Evolutionary conservation across 352 stramenopile species (phyloP).

Genomic region (Salisapilia sapeloensis): DNA sequence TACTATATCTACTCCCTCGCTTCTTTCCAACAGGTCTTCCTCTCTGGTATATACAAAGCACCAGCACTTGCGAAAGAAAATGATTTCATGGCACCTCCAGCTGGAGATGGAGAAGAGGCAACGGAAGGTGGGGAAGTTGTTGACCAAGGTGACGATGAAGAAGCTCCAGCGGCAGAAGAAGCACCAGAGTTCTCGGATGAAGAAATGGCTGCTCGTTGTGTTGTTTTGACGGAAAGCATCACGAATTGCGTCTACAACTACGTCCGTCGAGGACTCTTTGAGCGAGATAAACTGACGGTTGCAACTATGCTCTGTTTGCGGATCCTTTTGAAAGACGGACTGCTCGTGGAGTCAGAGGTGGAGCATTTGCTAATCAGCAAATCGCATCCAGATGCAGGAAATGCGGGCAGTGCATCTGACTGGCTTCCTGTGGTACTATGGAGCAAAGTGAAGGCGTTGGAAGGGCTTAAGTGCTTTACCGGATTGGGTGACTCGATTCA

Average conservation of each 20-base stretch:
- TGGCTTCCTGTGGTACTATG: conserved; percentile 85
- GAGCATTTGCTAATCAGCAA: conserved; percentile 84
- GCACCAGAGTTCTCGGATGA: conserved; percentile 74
- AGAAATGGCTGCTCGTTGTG: conserved; percentile 69
- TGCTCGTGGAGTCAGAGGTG: conserved; percentile 77
- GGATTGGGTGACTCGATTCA: conserved; percentile 92
- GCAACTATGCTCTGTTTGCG: conserved; percentile 89
- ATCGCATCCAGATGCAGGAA: conserved; percentile 75
- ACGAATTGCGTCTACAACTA: conserved; percentile 94
- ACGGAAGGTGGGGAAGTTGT: conserved; percentile 2
- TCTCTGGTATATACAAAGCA: conserved; percentile 88
- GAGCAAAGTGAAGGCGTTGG: conserved; percentile 87
- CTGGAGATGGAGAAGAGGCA: conserved; percentile 5
- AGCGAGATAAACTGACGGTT: conserved; percentile 91
- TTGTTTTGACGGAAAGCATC: conserved; percentile 84
- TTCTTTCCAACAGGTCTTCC: conserved; percentile 92
- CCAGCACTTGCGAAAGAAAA: conserved; percentile 29
- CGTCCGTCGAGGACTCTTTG: conserved; percentile 87
- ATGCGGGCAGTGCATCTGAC: conserved; percentile 85
- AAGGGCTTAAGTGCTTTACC: conserved; percentile 84
- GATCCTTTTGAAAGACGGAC: conserved; percentile 82
- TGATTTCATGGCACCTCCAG: conserved; percentile 1
- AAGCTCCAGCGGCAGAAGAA: conserved; percentile 6
- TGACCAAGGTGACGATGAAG: conserved; percentile 1
- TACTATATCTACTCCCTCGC: conserved; percentile 96